Evolutionary conservation across 2,329 filamentous ascomycete genomes (phyloP).

Genomic region (Phaeosphaeria sp.): DNA sequence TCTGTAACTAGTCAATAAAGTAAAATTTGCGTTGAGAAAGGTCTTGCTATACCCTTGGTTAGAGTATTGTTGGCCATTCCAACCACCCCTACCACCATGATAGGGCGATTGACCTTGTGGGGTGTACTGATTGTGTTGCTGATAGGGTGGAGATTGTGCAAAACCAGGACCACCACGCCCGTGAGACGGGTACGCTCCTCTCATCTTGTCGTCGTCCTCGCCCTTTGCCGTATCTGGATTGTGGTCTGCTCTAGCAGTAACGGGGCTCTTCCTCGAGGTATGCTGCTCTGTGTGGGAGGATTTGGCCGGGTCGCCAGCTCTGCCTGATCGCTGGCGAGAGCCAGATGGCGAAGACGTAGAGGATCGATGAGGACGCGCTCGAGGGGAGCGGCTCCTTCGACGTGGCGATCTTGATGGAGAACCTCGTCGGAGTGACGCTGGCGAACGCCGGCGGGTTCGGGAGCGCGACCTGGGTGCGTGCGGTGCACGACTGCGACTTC

Average conservation of each 20-base stretch:
- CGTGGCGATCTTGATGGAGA: slow-evolving; percentile 32
- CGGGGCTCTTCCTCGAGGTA: slow-evolving; percentile 35
- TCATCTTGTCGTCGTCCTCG: slow-evolving; percentile 43
- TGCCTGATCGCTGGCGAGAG: slow-evolving; percentile 22
- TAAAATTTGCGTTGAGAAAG: background rate
- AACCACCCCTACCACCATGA: slow-evolving; percentile 60
- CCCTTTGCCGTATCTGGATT: slow-evolving; percentile 39
- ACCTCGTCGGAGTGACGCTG: slow-evolving; percentile 26
- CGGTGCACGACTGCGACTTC: slow-evolving; percentile 35
- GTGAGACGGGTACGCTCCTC: slow-evolving; percentile 43
- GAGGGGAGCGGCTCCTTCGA: slow-evolving; percentile 33
- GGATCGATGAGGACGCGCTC: slow-evolving; percentile 27
- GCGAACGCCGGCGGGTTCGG: slow-evolving; percentile 37
- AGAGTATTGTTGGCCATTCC: slow-evolving; percentile 55
- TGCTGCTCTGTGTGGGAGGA: slow-evolving; percentile 16
- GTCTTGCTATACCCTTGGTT: slow-evolving; percentile 57
- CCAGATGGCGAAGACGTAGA: slow-evolving; percentile 37
- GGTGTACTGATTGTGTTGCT: slow-evolving; percentile 64
- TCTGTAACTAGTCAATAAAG: slow-evolving; percentile 39
- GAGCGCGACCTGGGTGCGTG: slow-evolving; percentile 41
- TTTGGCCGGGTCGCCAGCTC: slow-evolving; percentile 21
- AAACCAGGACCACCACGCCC: slow-evolving; percentile 54
- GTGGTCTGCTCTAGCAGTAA: slow-evolving; percentile 34
- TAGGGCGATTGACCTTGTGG: slow-evolving; percentile 69
- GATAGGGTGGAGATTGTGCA: slow-evolving; percentile 65